phyloP scores from a whole-genome alignment of 345 rosid genomes.

The Brassica cretica region DNA sequence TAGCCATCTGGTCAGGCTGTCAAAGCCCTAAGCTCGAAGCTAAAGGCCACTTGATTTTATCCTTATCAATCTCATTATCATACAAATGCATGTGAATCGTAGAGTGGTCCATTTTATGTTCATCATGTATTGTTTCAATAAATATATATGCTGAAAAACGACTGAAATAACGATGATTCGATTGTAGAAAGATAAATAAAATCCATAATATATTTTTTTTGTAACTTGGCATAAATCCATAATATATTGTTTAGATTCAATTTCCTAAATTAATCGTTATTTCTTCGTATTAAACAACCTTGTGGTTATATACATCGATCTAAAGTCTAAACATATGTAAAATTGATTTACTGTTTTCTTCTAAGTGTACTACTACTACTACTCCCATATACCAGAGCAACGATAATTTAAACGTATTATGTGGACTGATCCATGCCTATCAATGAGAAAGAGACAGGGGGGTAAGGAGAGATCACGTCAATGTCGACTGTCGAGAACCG shows the following conservation, averaged over 20 bases:
- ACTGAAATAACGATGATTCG: not conserved
- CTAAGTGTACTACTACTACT: not conserved
- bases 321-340: not conserved
- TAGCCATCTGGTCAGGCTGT: conserved; percentile 35
- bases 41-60: conserved; percentile 25
- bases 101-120: conserved; percentile 29
- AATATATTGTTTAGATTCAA: not conserved
- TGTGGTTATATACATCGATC: not conserved
- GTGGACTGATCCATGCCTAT: not conserved
- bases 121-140: not conserved
- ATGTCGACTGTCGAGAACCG: conserved; percentile 20
- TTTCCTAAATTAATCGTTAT: not conserved
- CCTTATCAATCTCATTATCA: conserved; percentile 14
- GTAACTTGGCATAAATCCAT: too few relatives aligned
- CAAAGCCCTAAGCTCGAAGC: conserved; percentile 24
- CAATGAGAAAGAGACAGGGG: not conserved
- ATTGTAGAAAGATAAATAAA: not conserved
- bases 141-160: not conserved
- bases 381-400: not conserved
- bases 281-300: not conserved
- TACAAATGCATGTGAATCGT: conserved; percentile 22
- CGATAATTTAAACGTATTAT: not conserved
- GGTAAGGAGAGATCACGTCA: conserved; percentile 21
- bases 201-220: not conserved
- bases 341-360: not conserved